These are phyloP conservation scores for Lipomyces sp. DNA, from an alignment of 805 yeast species.

Conservation along the genomic window DNA sequence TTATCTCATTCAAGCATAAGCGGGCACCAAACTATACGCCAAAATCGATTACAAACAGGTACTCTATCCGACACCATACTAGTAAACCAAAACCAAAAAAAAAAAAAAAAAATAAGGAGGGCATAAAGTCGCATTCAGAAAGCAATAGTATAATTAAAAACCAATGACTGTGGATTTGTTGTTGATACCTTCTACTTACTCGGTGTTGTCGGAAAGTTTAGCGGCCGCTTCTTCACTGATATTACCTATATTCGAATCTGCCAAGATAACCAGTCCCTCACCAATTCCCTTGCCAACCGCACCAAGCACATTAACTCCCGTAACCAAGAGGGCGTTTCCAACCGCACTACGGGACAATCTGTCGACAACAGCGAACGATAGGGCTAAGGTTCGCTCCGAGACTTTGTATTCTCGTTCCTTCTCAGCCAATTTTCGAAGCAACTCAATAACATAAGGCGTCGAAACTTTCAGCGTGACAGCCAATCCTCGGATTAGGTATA, in stretches of 20 bases:
- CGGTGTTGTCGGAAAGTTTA: not conserved
- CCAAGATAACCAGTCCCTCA: constrained; percentile 20
- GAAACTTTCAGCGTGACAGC: constrained; percentile 21
- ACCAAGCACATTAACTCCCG: constrained; percentile 13
- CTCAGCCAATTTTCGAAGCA: constrained; percentile 16
- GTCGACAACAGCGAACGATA: constrained; percentile 14
- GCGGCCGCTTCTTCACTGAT: not conserved
- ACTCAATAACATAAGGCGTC: constrained; percentile 20
- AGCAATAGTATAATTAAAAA: not conserved
- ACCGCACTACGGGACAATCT: constrained; percentile 20
- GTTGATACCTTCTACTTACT: not conserved
- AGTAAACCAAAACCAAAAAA: not conserved
- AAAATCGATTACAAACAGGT: not conserved
- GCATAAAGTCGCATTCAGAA: not conserved
- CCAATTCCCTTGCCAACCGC: constrained; percentile 30
- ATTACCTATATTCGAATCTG: not conserved
- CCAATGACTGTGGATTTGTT: not conserved
- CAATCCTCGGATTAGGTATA: constrained; percentile 18
- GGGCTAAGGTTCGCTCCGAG: constrained; percentile 17
- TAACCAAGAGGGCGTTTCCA: constrained; percentile 10
- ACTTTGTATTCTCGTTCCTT: constrained; percentile 29
- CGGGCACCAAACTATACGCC: not conserved
- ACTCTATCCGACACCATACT: not conserved
- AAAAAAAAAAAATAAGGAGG: too few species aligned
- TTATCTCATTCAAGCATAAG: not conserved